Evolutionary conservation across 371 early-diverging fungal species (phyloP), one percentile per base, ranked within the genome.

Genomic region (Paraphysoderma sedebokerense): DNA sequence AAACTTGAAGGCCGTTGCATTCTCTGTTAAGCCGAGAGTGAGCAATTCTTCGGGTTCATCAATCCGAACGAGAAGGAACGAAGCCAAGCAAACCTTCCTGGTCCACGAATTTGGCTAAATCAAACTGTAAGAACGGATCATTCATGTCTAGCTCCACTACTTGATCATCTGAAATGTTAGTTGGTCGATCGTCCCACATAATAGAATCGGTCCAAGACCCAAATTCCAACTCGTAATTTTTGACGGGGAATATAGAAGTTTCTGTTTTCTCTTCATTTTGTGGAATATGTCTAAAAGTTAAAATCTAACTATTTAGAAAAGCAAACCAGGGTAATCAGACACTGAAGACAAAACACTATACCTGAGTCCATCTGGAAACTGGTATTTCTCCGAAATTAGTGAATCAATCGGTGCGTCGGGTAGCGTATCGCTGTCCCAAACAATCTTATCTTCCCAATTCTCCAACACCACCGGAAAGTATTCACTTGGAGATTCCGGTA

Each of bases 381-480:
- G 46, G n/a, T 59, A 58, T 9, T 46, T n/a, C 22, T 65, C 61
- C 28, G 32, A 12, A n/a, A 33, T 22, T 20, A 45, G 50, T 27
- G 38, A 38, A n/a, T 50, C 38, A 15, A 28, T 23, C 28, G 47
- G 30, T 13, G 46, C 26, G 12, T 30, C 27, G 36, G 26, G 31
- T 13, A 2, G 5, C 5, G 37, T 22, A 24, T 38, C 38, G 38
- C 12, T 76, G 23, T 76, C 76, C 92, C 92, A 92, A 15, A 81
- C 39, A 42, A 92, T 79, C 11, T 72, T 62, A 31, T 82, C 77
- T 52, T 92, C 89, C 92, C 92, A 92, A 7, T 58, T 50, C 29
- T 84, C 86, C 38, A 85, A 56, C 52, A 79, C 66, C 20, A 87
- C 55, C 1, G 83, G 68, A 46, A 70, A 67, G 51, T 62, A 74